Evolutionary conservation across 768 basidiomycete genomes (phyloP).

Genomic region (Exidia glandulosa): DNA sequence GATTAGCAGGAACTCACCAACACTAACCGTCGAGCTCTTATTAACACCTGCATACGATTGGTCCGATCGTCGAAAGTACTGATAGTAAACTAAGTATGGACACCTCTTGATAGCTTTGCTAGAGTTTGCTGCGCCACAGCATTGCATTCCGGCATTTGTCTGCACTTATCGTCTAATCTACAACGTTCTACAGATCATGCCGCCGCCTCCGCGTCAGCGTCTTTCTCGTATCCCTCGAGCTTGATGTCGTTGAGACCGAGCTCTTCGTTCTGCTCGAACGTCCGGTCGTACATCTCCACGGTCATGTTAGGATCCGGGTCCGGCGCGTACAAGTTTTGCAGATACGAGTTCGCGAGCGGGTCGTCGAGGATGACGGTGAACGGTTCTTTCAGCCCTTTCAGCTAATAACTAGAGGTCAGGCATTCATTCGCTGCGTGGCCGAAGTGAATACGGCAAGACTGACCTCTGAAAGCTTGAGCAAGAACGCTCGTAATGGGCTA

Average conservation of each 20-base stretch:
- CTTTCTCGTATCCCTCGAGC: constrained; percentile 59
- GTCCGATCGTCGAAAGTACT: too few relatives aligned
- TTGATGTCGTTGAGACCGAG: constrained; percentile 86
- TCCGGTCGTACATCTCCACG: constrained; percentile 72
- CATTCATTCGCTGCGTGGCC: background rate
- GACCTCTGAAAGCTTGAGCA: constrained; percentile 65
- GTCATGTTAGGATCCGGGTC: constrained; percentile 93
- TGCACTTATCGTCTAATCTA: too few relatives aligned
- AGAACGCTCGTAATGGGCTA: constrained; percentile 60
- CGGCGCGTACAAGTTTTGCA: constrained; percentile 95
- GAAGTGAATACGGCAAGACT: constrained; percentile 11
- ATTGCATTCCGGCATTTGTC: too few relatives aligned
- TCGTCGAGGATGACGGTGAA: constrained; percentile 95
- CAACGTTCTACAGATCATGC: too few relatives aligned
- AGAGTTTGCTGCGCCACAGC: too few relatives aligned
- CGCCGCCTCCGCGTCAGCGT: constrained; percentile 4
- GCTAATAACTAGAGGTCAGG: background rate
- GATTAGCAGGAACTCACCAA: too few relatives aligned
- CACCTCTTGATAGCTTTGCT: too few relatives aligned
- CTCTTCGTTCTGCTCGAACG: constrained; percentile 88
- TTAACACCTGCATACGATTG: too few relatives aligned
- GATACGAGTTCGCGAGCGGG: constrained; percentile 87
- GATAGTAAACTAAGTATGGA: too few relatives aligned
- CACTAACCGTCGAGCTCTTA: too few relatives aligned
- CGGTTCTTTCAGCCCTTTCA: constrained; percentile 44